Evolutionary conservation across 805 yeast species (phyloP).

Genomic region (Hanseniaspora jakobsenii): DNA sequence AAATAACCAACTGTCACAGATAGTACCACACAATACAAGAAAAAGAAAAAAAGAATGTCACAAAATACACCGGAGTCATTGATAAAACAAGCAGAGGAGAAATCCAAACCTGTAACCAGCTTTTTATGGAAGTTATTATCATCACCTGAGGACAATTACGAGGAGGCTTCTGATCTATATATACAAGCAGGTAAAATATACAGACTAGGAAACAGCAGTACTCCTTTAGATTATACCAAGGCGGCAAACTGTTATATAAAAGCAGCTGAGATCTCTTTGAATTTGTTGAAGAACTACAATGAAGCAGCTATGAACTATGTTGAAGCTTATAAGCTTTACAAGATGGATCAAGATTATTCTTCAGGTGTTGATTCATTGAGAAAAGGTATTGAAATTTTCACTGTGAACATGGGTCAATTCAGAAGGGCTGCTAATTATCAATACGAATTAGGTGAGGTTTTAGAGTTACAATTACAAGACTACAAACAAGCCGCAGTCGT

Average conservation of each 20-base stretch:
- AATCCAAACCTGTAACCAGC: constrained; percentile 58
- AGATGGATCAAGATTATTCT: constrained; percentile 56
- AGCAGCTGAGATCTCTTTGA: constrained; percentile 28
- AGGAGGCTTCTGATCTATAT: constrained; percentile 86
- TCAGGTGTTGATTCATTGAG: constrained; percentile 62
- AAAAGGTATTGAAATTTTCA: constrained; percentile 71
- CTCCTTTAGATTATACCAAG: constrained; percentile 72
- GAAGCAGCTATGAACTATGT: constrained; percentile 84
- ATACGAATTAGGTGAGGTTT: constrained; percentile 77
- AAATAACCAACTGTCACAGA: too few species aligned
- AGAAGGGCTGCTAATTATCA: constrained; percentile 92
- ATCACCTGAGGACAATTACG: constrained; percentile 50
- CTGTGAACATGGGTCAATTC: constrained; percentile 75
- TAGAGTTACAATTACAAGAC: constrained; percentile 65
- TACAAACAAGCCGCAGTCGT: constrained; percentile 55
- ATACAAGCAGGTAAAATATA: constrained; percentile 88
- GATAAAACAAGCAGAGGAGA: constrained; percentile 49
- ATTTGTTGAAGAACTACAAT: constrained; percentile 46
- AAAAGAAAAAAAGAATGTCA: constrained; percentile 4
- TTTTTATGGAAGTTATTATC: constrained; percentile 50
- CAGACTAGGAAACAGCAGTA: constrained; percentile 57
- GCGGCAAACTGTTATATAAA: constrained; percentile 73
- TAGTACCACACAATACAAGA: too few species aligned
- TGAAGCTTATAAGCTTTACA: constrained; percentile 82
- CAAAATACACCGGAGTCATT: constrained; percentile 19